These are phyloP conservation scores for Populus tremula DNA, from an alignment of 345 rosid species.

Conservation along the genomic window DNA sequence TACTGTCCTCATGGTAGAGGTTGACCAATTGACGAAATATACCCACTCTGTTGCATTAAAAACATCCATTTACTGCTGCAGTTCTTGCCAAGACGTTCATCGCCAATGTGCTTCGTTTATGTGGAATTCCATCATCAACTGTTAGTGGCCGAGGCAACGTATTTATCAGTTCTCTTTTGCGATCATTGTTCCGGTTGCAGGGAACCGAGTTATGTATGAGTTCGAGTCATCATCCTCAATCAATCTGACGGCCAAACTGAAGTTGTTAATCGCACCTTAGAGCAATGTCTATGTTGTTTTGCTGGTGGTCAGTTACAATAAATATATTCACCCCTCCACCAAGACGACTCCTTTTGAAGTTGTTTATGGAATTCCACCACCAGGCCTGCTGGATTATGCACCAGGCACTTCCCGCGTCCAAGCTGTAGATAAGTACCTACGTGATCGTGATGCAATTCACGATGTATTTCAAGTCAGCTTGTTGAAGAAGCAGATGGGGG, in stretches of 20 bases:
- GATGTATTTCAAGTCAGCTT: neutral
- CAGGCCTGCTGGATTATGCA: neutral
- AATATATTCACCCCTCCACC: neutral
- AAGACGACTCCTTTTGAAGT: neutral
- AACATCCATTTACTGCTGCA: neutral
- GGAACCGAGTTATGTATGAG: neutral
- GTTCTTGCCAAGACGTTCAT: neutral
- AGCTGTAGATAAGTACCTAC: neutral
- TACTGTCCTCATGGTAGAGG: neutral
- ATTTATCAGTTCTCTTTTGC: neutral
- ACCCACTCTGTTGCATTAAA: neutral
- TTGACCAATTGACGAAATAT: neutral
- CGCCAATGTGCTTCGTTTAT: fast-evolving
- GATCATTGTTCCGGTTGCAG: neutral
- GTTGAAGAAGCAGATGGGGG: neutral
- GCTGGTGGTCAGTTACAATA: neutral
- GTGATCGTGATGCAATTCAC: neutral
- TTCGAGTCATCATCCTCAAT: neutral
- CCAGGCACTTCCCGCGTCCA: neutral
- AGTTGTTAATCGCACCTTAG: neutral
- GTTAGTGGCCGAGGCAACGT: neutral
- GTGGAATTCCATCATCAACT: neutral
- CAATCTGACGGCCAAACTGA: neutral
- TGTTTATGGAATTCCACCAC: neutral
- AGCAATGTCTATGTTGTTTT: neutral